Evolutionary conservation across 352 stramenopile genomes (phyloP).

Genomic region (Ochromonadaceae sp.): DNA sequence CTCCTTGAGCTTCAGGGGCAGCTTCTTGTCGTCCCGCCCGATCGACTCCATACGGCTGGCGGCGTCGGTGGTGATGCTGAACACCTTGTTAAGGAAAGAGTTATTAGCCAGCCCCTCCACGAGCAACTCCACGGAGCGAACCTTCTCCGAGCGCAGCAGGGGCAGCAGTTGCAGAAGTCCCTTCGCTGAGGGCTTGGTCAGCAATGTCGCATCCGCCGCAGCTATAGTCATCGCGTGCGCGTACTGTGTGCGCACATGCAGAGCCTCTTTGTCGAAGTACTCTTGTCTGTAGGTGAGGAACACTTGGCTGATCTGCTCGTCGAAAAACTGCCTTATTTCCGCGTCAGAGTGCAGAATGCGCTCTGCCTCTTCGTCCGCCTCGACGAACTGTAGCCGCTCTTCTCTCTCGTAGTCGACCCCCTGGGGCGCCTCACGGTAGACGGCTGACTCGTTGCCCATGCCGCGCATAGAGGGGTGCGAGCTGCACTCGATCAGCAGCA

Average conservation of each 20-base stretch:
- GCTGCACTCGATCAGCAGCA: constrained; percentile 10
- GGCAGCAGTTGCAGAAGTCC: too few species aligned
- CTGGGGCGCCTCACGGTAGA: neutral
- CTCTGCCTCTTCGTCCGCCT: neutral
- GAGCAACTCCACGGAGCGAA: neutral
- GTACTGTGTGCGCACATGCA: neutral
- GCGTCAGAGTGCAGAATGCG: neutral
- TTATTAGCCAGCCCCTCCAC: neutral
- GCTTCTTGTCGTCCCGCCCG: constrained; percentile 7
- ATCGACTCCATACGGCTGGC: constrained; percentile 2
- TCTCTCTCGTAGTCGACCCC: too few species aligned
- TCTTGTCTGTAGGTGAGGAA: neutral
- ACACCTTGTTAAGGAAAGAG: neutral
- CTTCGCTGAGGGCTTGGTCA: too few species aligned
- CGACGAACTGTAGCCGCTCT: too few species aligned
- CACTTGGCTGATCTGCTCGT: constrained; percentile 6
- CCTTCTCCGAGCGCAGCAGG: neutral
- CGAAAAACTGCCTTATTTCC: constrained; percentile 11
- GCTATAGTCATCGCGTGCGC: neutral
- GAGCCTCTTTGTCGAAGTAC: constrained; percentile 18
- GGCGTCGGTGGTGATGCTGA: neutral
- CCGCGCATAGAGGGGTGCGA: neutral
- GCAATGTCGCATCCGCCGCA: neutral
- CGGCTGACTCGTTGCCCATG: constrained; percentile 4
- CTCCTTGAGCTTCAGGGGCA: neutral